Evolutionary conservation across 495 filamentous ascomycete species (phyloP).

Genomic region (Hypomontagnella monticulosa): DNA sequence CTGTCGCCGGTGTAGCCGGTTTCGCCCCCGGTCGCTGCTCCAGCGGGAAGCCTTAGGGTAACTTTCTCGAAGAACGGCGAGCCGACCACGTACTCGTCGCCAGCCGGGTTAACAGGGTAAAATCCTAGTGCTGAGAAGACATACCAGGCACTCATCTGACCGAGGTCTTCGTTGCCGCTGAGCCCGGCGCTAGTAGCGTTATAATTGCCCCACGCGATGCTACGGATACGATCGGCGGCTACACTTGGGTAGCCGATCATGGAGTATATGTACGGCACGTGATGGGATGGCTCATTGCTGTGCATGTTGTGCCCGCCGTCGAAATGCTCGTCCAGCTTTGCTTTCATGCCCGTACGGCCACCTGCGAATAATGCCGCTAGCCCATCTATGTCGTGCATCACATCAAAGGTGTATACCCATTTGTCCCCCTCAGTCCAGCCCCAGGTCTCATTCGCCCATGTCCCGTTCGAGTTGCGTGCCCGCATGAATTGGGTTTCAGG

Average conservation of each 20-base stretch:
- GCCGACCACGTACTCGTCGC: constrained; percentile 44
- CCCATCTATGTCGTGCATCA: constrained; percentile 44
- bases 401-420: constrained; percentile 49
- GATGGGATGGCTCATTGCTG: constrained; percentile 48
- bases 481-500: constrained; percentile 46
- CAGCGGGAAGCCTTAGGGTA: constrained; percentile 28
- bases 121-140: constrained; percentile 47
- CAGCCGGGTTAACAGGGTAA: constrained; percentile 44
- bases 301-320: constrained; percentile 48
- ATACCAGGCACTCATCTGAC: constrained; percentile 51
- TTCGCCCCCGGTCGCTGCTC: constrained; percentile 36
- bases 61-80: constrained; percentile 48
- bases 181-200: constrained; percentile 45
- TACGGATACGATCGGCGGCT: constrained; percentile 37
- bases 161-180: constrained; percentile 46
- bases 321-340: constrained; percentile 47
- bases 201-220: constrained; percentile 43
- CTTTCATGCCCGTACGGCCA: constrained; percentile 39
- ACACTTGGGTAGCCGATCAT: constrained; percentile 40
- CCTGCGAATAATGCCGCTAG: constrained; percentile 40
- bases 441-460: constrained; percentile 43
- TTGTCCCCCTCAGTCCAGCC: constrained; percentile 49
- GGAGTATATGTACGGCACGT: constrained; percentile 48
- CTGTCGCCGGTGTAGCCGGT: background rate
- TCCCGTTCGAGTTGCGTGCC: constrained; percentile 45